A percentile compares a stretch with the other conserved stretches of the same genome.
These are phyloP conservation scores for Pichia phayaonensis DNA, from an alignment of 805 yeast genomes.

Conservation along the genomic window DNA sequence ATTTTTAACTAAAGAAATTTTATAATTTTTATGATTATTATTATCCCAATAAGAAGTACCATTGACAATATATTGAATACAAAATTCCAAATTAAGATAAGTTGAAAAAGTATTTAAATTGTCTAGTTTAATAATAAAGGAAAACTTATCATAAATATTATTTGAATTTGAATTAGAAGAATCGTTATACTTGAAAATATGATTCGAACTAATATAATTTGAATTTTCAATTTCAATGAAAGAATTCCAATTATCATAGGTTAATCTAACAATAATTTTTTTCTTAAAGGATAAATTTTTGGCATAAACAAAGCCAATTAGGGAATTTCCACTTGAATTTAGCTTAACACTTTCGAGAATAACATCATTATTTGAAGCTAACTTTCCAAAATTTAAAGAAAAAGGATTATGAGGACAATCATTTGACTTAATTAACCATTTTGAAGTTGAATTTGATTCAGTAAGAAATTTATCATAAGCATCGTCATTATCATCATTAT, in stretches of 20 bases:
- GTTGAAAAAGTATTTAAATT: conserved; percentile 20
- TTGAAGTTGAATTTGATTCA: conserved; percentile 13
- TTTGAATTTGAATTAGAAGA: conserved; percentile 16
- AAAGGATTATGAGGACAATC: conserved; percentile 26
- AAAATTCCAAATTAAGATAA: conserved; percentile 30
- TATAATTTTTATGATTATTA: conserved; percentile 31
- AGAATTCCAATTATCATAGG: conserved; percentile 41
- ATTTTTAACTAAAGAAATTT: conserved; percentile 28
- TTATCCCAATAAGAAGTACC: conserved; percentile 34
- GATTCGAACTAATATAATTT: conserved; percentile 31
- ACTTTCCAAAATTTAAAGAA: conserved; percentile 26
- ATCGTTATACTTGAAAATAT: conserved; percentile 33
- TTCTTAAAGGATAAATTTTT: conserved; percentile 34
- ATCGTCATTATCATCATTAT: conserved; percentile 4
- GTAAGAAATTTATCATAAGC: conserved; percentile 15
- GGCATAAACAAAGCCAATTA: conserved; percentile 35
- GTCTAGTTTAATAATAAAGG: conserved; percentile 39
- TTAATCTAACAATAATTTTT: conserved; percentile 36
- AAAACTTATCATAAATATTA: conserved; percentile 34
- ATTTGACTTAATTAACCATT: conserved; percentile 26
- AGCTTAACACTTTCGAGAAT: conserved; percentile 32
- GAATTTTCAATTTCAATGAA: conserved; percentile 26
- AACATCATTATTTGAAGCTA: conserved; percentile 21
- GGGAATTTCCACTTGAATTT: conserved; percentile 34
- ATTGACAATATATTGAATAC: conserved; percentile 32